Evolutionary conservation across 2,329 filamentous ascomycete genomes (phyloP).

Genomic region (Herpotrichia juniperi): DNA sequence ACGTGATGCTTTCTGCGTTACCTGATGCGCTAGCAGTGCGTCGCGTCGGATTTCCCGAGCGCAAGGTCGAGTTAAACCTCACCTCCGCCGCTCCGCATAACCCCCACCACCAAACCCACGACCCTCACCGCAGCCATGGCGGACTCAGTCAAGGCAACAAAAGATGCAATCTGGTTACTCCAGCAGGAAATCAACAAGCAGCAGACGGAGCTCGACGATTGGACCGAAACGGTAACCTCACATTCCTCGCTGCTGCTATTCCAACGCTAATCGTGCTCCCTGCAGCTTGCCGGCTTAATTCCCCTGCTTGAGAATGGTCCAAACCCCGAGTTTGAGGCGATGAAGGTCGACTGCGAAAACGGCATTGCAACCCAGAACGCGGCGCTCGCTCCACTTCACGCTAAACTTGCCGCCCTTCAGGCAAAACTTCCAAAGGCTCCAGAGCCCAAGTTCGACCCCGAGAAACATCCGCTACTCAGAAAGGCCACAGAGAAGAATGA

Average conservation of each 20-base stretch:
- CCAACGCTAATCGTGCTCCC: background rate
- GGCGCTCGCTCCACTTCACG: conserved; percentile 67
- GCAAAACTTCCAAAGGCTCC: conserved; percentile 53
- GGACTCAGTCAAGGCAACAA: conserved; percentile 30
- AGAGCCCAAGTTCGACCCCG: conserved; percentile 66
- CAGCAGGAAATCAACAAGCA: conserved; percentile 28
- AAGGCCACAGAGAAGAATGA: conserved; percentile 50
- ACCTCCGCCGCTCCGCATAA: background rate
- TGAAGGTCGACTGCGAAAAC: conserved; percentile 73
- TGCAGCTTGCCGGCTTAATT: conserved; percentile 1
- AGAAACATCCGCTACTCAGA: conserved; percentile 78
- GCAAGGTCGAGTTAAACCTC: background rate
- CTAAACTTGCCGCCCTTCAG: conserved; percentile 69
- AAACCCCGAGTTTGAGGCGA: background rate
- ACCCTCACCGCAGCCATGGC: conserved; percentile 20
- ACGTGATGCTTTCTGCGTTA: no score
- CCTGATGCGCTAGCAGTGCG: background rate
- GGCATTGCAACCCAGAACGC: conserved; percentile 81
- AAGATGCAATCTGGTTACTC: conserved; percentile 32
- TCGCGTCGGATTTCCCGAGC: background rate
- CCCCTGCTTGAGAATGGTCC: background rate
- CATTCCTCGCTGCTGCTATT: conserved; percentile 4
- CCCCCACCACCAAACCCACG: conserved; percentile 5
- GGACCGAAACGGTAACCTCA: conserved; percentile 18
- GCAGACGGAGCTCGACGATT: conserved; percentile 27